A percentile compares a stretch with the other conserved stretches of the same genome.
Evolutionary conservation across 306 rosid genomes (phyloP).

Genomic region (Comarum palustre): DNA sequence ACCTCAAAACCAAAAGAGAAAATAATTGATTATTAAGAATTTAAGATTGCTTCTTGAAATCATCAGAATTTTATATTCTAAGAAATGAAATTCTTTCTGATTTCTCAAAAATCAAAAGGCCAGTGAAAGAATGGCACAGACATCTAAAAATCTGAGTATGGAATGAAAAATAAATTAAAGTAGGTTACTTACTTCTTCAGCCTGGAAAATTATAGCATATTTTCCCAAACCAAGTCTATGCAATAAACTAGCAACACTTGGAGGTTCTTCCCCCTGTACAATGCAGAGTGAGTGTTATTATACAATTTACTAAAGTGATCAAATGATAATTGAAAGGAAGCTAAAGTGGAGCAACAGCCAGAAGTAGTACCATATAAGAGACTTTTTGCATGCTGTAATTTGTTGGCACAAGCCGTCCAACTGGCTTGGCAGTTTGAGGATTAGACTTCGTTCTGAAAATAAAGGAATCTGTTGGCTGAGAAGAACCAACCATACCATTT

Average conservation of each 20-base stretch:
- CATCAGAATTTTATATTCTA: background rate
- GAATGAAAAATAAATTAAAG: background rate
- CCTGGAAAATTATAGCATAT: conserved; percentile 50
- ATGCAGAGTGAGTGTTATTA: background rate
- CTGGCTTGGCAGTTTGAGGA: conserved; percentile 33
- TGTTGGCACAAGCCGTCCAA: conserved; percentile 28
- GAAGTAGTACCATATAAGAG: conserved; percentile 33
- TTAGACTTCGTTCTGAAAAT: conserved; percentile 24
- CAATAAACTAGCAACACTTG: conserved; percentile 50
- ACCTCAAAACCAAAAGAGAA: background rate
- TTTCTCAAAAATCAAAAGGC: background rate
- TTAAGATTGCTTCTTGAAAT: background rate
- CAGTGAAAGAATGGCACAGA: background rate
- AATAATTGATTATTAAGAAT: background rate
- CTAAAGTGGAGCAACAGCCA: conserved; percentile 5
- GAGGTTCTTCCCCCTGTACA: conserved; percentile 40
- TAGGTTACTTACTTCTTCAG: conserved; percentile 55
- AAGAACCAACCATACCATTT: conserved; percentile 26
- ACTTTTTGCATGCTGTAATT: conserved; percentile 29
- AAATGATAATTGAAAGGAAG: background rate
- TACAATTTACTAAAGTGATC: background rate
- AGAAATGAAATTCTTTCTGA: background rate
- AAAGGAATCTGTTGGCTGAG: conserved; percentile 31
- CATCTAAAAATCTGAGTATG: background rate
- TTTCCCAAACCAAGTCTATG: conserved; percentile 56